Evolutionary conservation across 2,329 filamentous ascomycete species (phyloP).

Genomic region (Aspergillus arachidicola): DNA sequence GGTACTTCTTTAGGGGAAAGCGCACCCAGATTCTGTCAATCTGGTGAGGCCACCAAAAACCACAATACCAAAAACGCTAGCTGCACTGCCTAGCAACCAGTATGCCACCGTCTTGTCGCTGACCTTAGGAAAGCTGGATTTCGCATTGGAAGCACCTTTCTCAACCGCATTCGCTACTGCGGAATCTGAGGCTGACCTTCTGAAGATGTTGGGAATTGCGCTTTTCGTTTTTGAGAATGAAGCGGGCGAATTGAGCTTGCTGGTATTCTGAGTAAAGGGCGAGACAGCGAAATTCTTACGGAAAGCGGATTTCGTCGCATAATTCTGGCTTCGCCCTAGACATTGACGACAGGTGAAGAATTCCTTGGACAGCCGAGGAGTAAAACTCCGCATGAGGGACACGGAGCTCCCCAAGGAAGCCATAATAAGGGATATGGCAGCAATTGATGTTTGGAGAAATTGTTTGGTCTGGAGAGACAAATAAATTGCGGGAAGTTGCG

Average conservation of each 20-base stretch:
- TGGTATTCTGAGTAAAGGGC: slow-evolving; percentile 29
- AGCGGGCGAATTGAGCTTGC: slow-evolving; percentile 28
- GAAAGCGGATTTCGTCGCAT: slow-evolving; percentile 31
- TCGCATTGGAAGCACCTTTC: slow-evolving; percentile 29
- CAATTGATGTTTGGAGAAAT: slow-evolving; percentile 6
- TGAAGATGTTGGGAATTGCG: slow-evolving; percentile 31
- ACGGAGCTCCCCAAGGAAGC: slow-evolving; percentile 35
- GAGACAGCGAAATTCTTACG: slow-evolving; percentile 34
- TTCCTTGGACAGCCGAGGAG: slow-evolving; percentile 40
- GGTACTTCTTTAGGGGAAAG: not conserved
- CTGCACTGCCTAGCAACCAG: slow-evolving; percentile 90
- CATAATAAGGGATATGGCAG: slow-evolving; percentile 27
- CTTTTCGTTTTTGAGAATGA: slow-evolving; percentile 29
- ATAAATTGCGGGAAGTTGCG: slow-evolving; percentile 11
- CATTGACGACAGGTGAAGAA: slow-evolving; percentile 48
- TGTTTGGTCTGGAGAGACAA: slow-evolving; percentile 3
- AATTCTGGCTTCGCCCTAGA: slow-evolving; percentile 33
- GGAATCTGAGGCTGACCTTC: slow-evolving; percentile 24
- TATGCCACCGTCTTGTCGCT: slow-evolving; percentile 80
- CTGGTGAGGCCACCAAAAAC: slow-evolving; percentile 92
- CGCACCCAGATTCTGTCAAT: slow-evolving; percentile 89
- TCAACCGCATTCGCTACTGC: slow-evolving; percentile 23
- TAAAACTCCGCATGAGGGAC: slow-evolving; percentile 36
- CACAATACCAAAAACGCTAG: slow-evolving; percentile 94
- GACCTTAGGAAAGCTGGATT: slow-evolving; percentile 58